These are phyloP conservation scores for Apophysomyces sp. DNA, from an alignment of 371 early-diverging fungal genomes.

Conservation along the genomic window DNA sequence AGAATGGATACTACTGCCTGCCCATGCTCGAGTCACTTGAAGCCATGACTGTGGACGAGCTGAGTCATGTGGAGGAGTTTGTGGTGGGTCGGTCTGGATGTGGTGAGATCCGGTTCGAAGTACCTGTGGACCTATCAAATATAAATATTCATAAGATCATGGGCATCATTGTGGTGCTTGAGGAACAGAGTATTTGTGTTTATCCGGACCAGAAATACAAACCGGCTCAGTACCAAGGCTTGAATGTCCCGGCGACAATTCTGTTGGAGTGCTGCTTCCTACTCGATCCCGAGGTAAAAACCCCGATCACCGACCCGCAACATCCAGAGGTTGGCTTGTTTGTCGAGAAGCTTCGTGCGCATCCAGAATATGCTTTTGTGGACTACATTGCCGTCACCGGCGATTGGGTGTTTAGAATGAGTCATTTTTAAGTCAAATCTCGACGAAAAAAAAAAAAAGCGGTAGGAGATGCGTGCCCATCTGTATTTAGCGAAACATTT, in stretches of 20 bases:
- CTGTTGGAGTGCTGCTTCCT: conserved; percentile 81
- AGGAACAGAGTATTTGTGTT: conserved; percentile 68
- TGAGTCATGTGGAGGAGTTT: conserved; percentile 73
- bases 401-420: conserved; percentile 87
- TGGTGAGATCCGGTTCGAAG: conserved; percentile 79
- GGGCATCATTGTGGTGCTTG: conserved; percentile 77
- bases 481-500: no score
- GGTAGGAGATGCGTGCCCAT: no score
- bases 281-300: conserved; percentile 70
- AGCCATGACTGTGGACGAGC: conserved; percentile 63
- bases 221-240: conserved; percentile 77
- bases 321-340: conserved; percentile 74
- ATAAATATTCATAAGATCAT: conserved; percentile 73
- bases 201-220: conserved; percentile 81
- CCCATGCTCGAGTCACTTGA: conserved; percentile 31
- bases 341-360: conserved; percentile 61
- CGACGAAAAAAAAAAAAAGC: neutral
- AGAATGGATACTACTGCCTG: conserved; percentile 34
- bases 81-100: conserved; percentile 67
- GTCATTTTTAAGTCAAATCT: conserved; percentile 87
- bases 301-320: conserved; percentile 63
- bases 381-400: conserved; percentile 73
- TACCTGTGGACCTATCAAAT: conserved; percentile 79
- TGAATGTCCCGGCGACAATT: conserved; percentile 88
- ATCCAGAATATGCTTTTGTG: conserved; percentile 74